These are phyloP conservation scores for Kazachstania psychrophila DNA, from an alignment of 805 yeast genomes.

Conservation along the genomic window DNA sequence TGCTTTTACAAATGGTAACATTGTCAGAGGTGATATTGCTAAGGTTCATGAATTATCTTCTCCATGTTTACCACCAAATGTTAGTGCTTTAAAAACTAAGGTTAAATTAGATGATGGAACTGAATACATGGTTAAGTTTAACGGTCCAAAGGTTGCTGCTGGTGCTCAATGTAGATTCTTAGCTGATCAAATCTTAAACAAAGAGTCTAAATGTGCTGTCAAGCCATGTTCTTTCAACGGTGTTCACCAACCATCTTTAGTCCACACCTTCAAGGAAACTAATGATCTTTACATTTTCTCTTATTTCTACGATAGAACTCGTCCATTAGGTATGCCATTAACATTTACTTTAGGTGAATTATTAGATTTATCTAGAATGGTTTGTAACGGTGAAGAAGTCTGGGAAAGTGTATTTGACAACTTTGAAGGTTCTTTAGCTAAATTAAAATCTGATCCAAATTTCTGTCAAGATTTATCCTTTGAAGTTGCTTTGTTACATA, in stretches of 20 bases:
- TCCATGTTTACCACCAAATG: conserved; percentile 86
- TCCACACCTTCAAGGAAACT: conserved; percentile 58
- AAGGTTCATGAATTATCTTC: conserved; percentile 45
- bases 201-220: conserved; percentile 63
- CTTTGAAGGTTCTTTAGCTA: conserved; percentile 55
- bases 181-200: conserved; percentile 75
- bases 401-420: conserved; percentile 65
- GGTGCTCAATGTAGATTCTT: conserved; percentile 80
- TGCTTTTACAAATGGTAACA: conserved; percentile 35
- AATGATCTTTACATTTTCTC: conserved; percentile 86
- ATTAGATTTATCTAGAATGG: conserved; percentile 68
- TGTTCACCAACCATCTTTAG: conserved; percentile 89
- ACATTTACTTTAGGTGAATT: conserved; percentile 81
- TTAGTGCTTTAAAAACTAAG: conserved; percentile 45
- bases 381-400: conserved; percentile 71
- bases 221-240: conserved; percentile 96
- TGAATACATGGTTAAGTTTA: conserved; percentile 47
- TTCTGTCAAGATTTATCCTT: conserved; percentile 92
- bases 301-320: conserved; percentile 89
- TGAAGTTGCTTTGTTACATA: conserved; percentile 81
- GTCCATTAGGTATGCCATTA: conserved; percentile 89
- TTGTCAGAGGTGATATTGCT: conserved; percentile 31
- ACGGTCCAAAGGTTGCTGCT: conserved; percentile 53
- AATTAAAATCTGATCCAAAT: conserved; percentile 69
- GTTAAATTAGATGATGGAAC: conserved; percentile 47